A percentile compares a stretch with the other conserved stretches of the same genome.
Evolutionary conservation across 2,329 filamentous ascomycete genomes (phyloP).

Genomic region (Thermothelomyces thermophilus): DNA sequence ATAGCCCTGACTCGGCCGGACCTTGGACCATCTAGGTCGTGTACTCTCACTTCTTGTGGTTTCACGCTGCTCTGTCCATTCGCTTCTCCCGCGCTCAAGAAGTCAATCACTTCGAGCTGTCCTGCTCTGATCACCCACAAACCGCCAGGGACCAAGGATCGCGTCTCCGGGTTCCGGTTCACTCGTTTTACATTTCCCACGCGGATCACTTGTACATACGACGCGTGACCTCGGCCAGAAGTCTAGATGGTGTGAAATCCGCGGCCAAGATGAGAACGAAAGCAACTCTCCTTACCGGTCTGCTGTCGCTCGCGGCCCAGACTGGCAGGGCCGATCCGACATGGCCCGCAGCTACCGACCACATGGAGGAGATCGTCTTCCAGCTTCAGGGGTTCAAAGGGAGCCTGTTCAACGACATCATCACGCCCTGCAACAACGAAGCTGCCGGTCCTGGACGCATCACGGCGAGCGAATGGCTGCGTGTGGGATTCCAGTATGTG

Average conservation of each 20-base stretch:
- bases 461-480: conserved; percentile 56
- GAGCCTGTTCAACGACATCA: conserved; percentile 48
- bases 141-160: neutral
- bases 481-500: conserved; percentile 58
- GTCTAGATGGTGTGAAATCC: neutral
- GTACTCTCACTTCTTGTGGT: conserved; percentile 10
- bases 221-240: neutral
- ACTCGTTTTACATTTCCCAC: conserved; percentile 5
- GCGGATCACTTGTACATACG: neutral
- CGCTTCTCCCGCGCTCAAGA: no score
- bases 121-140: no score
- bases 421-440: conserved; percentile 51
- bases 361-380: conserved; percentile 59
- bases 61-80: no score
- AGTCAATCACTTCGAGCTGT: no score
- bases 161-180: neutral
- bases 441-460: conserved; percentile 48
- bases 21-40: conserved; percentile 2
- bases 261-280: conserved; percentile 28
- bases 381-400: conserved; percentile 49
- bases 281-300: conserved; percentile 27
- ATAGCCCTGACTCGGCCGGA: neutral
- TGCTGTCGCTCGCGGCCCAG: conserved; percentile 33
- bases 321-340: conserved; percentile 43
- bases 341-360: conserved; percentile 54